Evolutionary conservation across 2,329 filamentous ascomycete genomes (phyloP).

Genomic region (Colletotrichum sp.): DNA sequence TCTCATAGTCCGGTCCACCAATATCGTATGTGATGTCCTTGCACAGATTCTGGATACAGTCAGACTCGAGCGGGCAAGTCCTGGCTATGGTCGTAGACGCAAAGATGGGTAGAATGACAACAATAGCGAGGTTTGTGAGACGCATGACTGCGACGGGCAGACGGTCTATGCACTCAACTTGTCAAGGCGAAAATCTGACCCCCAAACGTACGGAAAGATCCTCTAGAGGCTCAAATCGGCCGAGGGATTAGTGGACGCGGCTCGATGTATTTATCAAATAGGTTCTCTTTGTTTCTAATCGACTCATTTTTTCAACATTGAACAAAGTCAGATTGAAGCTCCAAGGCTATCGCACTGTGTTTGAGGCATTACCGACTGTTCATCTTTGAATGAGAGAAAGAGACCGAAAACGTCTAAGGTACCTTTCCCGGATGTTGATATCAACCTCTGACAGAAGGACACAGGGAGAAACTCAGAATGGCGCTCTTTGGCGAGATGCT

Average conservation of each 20-base stretch:
- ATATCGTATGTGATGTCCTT: background rate
- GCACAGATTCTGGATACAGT: background rate
- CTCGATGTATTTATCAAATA: background rate
- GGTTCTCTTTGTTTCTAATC: rapidly evolving
- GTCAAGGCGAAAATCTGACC: background rate
- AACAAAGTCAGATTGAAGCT: rapidly evolving
- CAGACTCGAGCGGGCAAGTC: background rate
- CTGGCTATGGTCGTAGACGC: background rate
- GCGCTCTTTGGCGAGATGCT: background rate
- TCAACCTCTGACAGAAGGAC: background rate
- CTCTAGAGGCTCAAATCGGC: background rate
- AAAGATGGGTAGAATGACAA: background rate
- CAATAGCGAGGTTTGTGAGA: background rate
- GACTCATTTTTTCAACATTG: background rate
- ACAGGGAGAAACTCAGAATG: background rate
- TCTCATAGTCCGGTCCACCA: background rate
- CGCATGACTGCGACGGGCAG: background rate
- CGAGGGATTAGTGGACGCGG: rapidly evolving
- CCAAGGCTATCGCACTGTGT: rapidly evolving
- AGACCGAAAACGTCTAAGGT: rapidly evolving
- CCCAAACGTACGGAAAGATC: rapidly evolving
- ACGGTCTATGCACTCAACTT: background rate
- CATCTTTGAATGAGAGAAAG: rapidly evolving
- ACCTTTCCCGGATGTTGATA: background rate
- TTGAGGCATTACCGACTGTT: rapidly evolving